Conservation (phyloP, 2,329 filamentous ascomycete genomes). For the Orbilia ellipsospora region DNA sequence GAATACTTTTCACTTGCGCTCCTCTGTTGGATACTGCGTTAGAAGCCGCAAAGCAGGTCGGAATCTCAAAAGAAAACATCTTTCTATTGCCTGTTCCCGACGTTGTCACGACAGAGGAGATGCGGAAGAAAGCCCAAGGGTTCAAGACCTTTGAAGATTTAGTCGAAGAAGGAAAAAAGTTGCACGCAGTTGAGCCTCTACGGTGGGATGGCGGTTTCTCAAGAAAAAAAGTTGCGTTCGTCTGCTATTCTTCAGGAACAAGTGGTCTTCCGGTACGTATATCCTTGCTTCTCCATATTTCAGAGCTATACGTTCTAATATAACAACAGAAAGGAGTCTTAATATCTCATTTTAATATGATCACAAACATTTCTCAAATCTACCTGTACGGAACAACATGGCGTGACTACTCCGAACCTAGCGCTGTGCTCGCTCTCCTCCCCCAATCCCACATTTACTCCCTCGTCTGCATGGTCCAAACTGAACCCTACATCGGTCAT, state of each 20-base stretch:
- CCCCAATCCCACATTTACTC: conserved; percentile 86
- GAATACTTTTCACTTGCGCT: conserved; percentile 77
- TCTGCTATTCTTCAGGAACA: conserved; percentile 84
- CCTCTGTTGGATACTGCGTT: conserved; percentile 74
- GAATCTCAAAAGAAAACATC: conserved; percentile 73
- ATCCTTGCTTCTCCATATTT: not conserved
- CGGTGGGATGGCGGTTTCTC: conserved; percentile 74
- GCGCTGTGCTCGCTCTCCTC: conserved; percentile 74
- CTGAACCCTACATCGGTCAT: conserved; percentile 76
- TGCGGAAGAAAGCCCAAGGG: conserved; percentile 59
- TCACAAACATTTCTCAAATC: conserved; percentile 78
- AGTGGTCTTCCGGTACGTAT: conserved; percentile 76
- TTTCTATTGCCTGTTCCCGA: conserved; percentile 76
- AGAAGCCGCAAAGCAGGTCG: conserved; percentile 72
- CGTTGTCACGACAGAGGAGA: conserved; percentile 63
- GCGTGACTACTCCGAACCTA: conserved; percentile 64
- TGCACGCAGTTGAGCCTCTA: conserved; percentile 68
- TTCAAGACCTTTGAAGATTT: conserved; percentile 76
- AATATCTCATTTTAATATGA: conserved; percentile 82
- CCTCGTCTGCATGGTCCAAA: conserved; percentile 76
- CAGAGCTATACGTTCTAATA: not conserved
- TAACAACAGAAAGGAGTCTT: conserved; percentile 78
- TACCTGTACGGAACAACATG: conserved; percentile 61
- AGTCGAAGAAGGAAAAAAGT: conserved; percentile 70
- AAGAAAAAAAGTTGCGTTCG: conserved; percentile 75